A percentile compares a stretch with the other conserved stretches of the same genome.
These are phyloP conservation scores for Paxillus rubicundulus DNA, from an alignment of 768 basidiomycete genomes.

Conservation along the genomic window DNA sequence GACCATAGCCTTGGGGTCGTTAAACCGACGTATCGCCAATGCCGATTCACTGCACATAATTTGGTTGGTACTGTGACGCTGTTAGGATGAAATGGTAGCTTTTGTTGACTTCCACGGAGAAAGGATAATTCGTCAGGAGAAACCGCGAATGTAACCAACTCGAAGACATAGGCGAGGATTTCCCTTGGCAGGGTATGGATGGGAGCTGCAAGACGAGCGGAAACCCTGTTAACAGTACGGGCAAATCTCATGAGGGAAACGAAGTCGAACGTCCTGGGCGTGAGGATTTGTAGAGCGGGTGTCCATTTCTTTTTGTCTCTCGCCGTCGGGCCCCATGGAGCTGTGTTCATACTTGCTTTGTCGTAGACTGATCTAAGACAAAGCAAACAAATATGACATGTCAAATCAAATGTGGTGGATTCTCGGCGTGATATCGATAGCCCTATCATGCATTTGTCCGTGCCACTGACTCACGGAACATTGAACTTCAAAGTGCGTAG, in stretches of 20 bases:
- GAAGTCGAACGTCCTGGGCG: neutral
- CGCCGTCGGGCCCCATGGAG: neutral
- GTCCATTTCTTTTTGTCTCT: neutral
- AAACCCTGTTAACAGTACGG: neutral
- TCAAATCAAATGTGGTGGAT: neutral
- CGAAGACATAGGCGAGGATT: slow-evolving; percentile 56
- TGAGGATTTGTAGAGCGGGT: neutral
- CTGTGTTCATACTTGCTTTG: neutral
- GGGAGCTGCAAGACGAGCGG: slow-evolving; percentile 11
- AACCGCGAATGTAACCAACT: slow-evolving; percentile 40
- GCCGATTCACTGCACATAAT: slow-evolving; percentile 47
- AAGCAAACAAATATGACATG: neutral
- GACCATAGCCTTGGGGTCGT: slow-evolving; percentile 54
- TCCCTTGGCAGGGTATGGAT: slow-evolving; percentile 52
- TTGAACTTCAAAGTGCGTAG: too few species aligned
- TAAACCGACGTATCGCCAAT: slow-evolving; percentile 52
- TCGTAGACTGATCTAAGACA: neutral
- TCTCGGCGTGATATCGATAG: too few species aligned
- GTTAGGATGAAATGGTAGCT: slow-evolving; percentile 36
- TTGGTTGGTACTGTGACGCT: slow-evolving; percentile 44
- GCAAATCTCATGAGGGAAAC: slow-evolving; percentile 2
- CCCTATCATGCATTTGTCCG: too few species aligned
- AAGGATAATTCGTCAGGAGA: slow-evolving; percentile 21
- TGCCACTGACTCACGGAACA: too few species aligned
- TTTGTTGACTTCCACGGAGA: slow-evolving; percentile 14